Evolutionary conservation across 306 rosid species (phyloP), one percentile per base, ranked within the genome.

Genomic region (Vachellia collinsii): DNA sequence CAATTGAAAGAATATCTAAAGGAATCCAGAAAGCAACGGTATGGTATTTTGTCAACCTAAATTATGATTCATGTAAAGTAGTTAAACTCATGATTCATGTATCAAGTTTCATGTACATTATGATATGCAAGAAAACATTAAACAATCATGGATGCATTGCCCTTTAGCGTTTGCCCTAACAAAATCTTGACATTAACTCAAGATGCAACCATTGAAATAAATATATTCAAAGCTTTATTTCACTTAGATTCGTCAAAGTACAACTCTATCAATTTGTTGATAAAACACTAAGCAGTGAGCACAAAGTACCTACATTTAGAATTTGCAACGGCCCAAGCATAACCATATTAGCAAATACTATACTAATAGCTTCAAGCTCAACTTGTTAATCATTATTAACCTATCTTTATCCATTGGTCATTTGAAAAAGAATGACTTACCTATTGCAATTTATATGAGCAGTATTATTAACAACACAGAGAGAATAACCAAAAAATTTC

Each of bases 301-400:
- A 76, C 46, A 80, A 38, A 56, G 44, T 63, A 36, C 38, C 67
- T 74, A 43, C 29, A 46, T 46, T 47, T 22, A 74, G 71, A 79
- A 43, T 80, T 63, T 62, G 78, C 78, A 69, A 53, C 56, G 61
- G 83, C 22, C 62, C 70, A 70, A 79, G 69, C 70, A 65, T 54
- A 70, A 70, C 16, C 56, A 62, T 10, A 46, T 46, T 12, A 70
- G 79, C 61, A 71, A 71, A 68, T 62, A 43, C 56, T 20, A 59
- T 42, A 67, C 61, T 22, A 76, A 51, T 25, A 77, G 80, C 53
- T 73, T 80, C 85, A 78, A 66, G 44, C 76, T 50, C 76, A 77
- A 67, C 75, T 67, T 43, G 43, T 63, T 54, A 75, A 56, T 67
- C 37, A 48, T 63, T 38, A 79, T 65, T 70, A 56, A 70, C 76